A percentile compares a stretch with the other conserved stretches of the same genome.
Conservation (phyloP, 805 yeast species). For the Saccharomycodes ludwigii region DNA sequence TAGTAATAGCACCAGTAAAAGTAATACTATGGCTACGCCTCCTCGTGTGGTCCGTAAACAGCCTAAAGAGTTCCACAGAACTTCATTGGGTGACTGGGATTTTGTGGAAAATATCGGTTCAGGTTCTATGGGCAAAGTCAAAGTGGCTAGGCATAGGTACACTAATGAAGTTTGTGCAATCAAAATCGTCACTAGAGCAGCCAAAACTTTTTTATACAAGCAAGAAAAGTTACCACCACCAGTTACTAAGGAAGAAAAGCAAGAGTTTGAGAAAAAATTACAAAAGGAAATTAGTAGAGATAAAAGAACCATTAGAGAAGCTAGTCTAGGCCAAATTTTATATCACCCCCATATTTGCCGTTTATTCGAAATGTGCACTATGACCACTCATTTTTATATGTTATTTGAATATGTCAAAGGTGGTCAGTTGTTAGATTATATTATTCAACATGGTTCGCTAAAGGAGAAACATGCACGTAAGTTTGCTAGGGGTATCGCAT, state of each 20-base stretch:
- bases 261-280: slow-evolving; percentile 53
- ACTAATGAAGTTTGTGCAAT: slow-evolving; percentile 83
- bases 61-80: slow-evolving; percentile 52
- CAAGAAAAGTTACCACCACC: slow-evolving; percentile 63
- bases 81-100: slow-evolving; percentile 93
- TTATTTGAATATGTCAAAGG: slow-evolving; percentile 94
- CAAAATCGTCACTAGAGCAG: slow-evolving; percentile 85
- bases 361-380: slow-evolving; percentile 84
- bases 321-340: slow-evolving; percentile 79
- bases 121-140: slow-evolving; percentile 98
- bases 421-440: slow-evolving; percentile 94
- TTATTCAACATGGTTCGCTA: slow-evolving; percentile 88
- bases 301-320: slow-evolving; percentile 86
- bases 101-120: slow-evolving; percentile 92
- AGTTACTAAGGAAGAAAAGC: slow-evolving; percentile 40
- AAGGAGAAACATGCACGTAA: slow-evolving; percentile 90
- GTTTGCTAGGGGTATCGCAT: slow-evolving; percentile 88
- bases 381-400: slow-evolving; percentile 96
- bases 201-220: slow-evolving; percentile 59
- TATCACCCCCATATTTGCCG: slow-evolving; percentile 90
- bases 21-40: too few relatives aligned
- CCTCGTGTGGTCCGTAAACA: slow-evolving; percentile 8
- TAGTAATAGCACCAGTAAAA: slow-evolving; percentile 7
- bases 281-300: slow-evolving; percentile 84
- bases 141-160: slow-evolving; percentile 73